Evolutionary conservation across 495 filamentous ascomycete species (phyloP).

Genomic region (Aspergillus kassunensis): DNA sequence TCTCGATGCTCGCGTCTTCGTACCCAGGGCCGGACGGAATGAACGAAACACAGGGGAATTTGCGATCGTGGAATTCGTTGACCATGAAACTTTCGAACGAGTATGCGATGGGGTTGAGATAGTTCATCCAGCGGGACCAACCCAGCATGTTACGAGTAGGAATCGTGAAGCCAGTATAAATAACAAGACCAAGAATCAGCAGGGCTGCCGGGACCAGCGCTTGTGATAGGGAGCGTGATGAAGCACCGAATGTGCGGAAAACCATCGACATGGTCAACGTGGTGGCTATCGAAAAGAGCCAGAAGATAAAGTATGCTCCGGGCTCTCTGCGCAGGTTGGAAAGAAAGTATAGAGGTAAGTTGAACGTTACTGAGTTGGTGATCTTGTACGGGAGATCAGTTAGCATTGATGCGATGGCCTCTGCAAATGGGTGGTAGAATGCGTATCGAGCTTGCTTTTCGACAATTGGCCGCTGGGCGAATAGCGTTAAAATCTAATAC

Average conservation of each 20-base stretch:
- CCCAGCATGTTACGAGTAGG: constrained; percentile 47
- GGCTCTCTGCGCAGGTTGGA: constrained; percentile 45
- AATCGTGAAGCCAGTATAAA: constrained; percentile 51
- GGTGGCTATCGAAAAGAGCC: constrained; percentile 49
- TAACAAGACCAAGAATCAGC: constrained; percentile 47
- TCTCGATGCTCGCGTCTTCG: background rate
- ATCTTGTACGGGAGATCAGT: constrained; percentile 59
- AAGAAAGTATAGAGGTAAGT: constrained; percentile 60
- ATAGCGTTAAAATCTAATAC: constrained; percentile 51
- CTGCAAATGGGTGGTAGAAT: constrained; percentile 62
- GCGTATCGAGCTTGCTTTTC: constrained; percentile 65
- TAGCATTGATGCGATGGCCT: constrained; percentile 58
- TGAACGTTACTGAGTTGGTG: constrained; percentile 47
- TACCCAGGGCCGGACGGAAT: constrained; percentile 43
- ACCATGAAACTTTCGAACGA: constrained; percentile 48
- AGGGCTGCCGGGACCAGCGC: constrained; percentile 38
- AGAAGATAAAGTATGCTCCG: constrained; percentile 57
- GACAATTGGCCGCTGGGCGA: constrained; percentile 61
- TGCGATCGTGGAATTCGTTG: constrained; percentile 57
- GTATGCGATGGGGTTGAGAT: constrained; percentile 47
- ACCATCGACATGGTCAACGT: constrained; percentile 59
- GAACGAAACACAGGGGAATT: constrained; percentile 47
- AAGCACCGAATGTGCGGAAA: constrained; percentile 48
- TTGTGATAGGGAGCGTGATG: constrained; percentile 46
- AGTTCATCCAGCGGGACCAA: constrained; percentile 55